These are phyloP conservation scores for Amauroascus verrucosus DNA, from an alignment of 2,329 filamentous ascomycete species.

Conservation along the genomic window DNA sequence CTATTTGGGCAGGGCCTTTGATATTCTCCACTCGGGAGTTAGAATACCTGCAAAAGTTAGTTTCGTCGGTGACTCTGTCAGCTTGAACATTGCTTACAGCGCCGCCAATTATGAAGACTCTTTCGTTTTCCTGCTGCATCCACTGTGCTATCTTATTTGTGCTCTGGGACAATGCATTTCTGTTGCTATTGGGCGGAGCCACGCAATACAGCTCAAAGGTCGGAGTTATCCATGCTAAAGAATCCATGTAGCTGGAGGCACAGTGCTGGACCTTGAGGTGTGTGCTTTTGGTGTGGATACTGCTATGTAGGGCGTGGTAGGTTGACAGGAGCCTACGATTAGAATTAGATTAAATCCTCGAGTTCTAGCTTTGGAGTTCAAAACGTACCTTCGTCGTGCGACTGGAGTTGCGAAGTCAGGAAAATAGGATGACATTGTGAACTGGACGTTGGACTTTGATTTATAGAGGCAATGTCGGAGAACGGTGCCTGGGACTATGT, in stretches of 20 bases:
- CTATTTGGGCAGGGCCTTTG: not conserved
- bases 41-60: slow-evolving; percentile 8
- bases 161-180: slow-evolving; percentile 63
- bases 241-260: slow-evolving; percentile 62
- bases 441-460: slow-evolving; percentile 87
- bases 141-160: slow-evolving; percentile 86
- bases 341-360: not conserved
- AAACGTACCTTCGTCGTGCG: slow-evolving; percentile 49
- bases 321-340: slow-evolving; percentile 57
- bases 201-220: slow-evolving; percentile 91
- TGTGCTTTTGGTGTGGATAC: slow-evolving; percentile 72
- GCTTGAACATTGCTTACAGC: slow-evolving; percentile 48
- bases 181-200: slow-evolving; percentile 58
- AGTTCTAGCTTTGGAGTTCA: slow-evolving; percentile 1
- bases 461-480: slow-evolving; percentile 94
- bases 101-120: slow-evolving; percentile 94
- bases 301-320: slow-evolving; percentile 75
- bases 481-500: slow-evolving; percentile 69
- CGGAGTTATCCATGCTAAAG: slow-evolving; percentile 82
- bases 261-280: slow-evolving; percentile 80
- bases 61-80: not conserved
- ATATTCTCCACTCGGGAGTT: not conserved
- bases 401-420: slow-evolving; percentile 55
- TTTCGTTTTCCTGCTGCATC: slow-evolving; percentile 83
- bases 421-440: slow-evolving; percentile 74